These are phyloP conservation scores for Hypoxylon sp. DNA, from an alignment of 2,329 filamentous ascomycete genomes.

Conservation along the genomic window DNA sequence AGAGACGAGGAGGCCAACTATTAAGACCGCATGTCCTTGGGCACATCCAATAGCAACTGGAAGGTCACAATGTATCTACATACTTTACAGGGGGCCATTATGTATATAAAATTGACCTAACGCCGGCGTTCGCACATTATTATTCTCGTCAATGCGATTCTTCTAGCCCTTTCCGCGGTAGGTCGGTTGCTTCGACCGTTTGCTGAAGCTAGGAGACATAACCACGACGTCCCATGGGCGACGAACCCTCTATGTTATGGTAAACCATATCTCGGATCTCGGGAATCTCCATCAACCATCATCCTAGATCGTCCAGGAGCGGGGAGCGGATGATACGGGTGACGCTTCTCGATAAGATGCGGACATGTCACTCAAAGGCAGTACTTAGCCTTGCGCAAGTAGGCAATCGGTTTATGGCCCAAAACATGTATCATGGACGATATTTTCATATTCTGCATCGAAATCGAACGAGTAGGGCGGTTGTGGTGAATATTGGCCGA, in stretches of 20 bases:
- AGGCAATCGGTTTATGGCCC: conserved; percentile 15
- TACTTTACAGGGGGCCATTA: conserved; percentile 10
- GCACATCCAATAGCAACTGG: not conserved
- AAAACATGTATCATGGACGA: not conserved
- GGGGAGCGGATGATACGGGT: conserved; percentile 44
- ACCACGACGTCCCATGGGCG: conserved; percentile 6
- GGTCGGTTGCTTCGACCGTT: not conserved
- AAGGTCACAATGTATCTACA: conserved; percentile 7
- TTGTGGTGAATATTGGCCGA: conserved; percentile 45
- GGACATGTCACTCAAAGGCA: conserved; percentile 45
- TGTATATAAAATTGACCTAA: conserved; percentile 6
- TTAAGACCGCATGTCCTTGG: conserved; percentile 6
- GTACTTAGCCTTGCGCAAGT: conserved; percentile 31
- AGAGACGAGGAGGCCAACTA: conserved; percentile 5
- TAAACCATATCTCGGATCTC: conserved; percentile 30
- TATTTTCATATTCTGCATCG: conserved; percentile 23
- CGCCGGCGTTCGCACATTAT: conserved; percentile 6
- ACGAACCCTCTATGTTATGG: conserved; percentile 21
- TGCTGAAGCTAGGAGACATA: conserved; percentile 9
- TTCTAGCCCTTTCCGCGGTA: not conserved
- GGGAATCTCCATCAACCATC: conserved; percentile 32
- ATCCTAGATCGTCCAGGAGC: conserved; percentile 43
- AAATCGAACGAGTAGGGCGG: conserved; percentile 22
- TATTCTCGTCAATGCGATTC: conserved; percentile 7
- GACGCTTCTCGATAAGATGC: conserved; percentile 43